phyloP scores from a whole-genome alignment of 129 eudicot species.

The Deinandra increscens region DNA sequence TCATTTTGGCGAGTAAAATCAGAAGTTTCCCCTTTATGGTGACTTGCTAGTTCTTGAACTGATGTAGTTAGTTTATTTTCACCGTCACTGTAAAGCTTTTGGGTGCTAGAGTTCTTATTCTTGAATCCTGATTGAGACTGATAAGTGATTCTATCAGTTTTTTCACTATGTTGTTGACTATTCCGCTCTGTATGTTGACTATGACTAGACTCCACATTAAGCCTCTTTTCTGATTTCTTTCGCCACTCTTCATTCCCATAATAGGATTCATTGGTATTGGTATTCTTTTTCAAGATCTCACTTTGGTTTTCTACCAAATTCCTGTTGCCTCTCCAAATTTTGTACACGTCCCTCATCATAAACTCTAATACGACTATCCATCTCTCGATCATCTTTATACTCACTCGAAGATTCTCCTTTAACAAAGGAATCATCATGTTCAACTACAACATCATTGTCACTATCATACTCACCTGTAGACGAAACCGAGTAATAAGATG shows the following conservation, averaged over 20 bases:
- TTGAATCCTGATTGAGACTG: conserved; percentile 46
- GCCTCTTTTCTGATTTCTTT: conserved; percentile 82
- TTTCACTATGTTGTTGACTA: conserved; percentile 27
- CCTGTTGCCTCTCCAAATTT: conserved; percentile 28
- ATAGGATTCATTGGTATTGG: conserved; percentile 14
- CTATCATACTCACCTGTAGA: conserved; percentile 58
- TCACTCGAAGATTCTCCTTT: conserved; percentile 43
- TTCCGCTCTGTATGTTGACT: conserved; percentile 30
- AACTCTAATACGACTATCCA: conserved; percentile 22
- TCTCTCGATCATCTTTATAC: conserved; percentile 33
- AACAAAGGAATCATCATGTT: conserved; percentile 25
- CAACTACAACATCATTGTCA: conserved; percentile 43
- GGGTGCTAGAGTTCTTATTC: conserved; percentile 38
- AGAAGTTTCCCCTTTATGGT: conserved; percentile 24
- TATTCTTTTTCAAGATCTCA: conserved; percentile 31
- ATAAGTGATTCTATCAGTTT: conserved; percentile 23
- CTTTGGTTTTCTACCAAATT: conserved; percentile 30
- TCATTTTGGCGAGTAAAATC: conserved; percentile 32
- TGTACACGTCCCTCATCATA: conserved; percentile 30
- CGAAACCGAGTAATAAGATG: conserved; percentile 70
- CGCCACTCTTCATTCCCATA: conserved; percentile 56
- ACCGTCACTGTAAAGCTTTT: conserved; percentile 30
- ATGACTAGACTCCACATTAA: conserved; percentile 44
- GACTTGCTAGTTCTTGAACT: conserved; percentile 29
- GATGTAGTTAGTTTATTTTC: conserved; percentile 30